phyloP scores from a whole-genome alignment of 192 early-diverging fungal species.

The Backusella westeae region DNA sequence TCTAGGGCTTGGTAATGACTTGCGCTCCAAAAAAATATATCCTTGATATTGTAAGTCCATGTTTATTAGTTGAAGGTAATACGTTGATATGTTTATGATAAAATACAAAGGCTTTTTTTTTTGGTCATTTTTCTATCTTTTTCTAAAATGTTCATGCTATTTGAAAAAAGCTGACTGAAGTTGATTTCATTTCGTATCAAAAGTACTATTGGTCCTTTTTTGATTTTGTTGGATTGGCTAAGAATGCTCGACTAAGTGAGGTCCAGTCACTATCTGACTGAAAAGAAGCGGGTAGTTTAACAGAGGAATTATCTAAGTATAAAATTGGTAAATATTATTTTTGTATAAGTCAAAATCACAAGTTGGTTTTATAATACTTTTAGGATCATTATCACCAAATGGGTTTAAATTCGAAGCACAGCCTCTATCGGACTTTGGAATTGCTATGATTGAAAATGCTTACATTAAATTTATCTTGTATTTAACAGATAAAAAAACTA shows the following conservation, averaged over 20 bases:
- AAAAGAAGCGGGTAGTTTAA: conserved; percentile 3
- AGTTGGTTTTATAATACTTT: background rate
- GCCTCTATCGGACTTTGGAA: conserved; percentile 21
- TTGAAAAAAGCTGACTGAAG: background rate
- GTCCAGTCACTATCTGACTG: conserved; percentile 18
- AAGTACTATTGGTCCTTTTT: background rate
- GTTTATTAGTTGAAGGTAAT: background rate
- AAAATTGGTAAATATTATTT: background rate
- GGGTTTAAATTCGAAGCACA: conserved; percentile 12
- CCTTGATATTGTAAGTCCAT: background rate
- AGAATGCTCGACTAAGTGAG: conserved; percentile 5
- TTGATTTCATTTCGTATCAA: background rate
- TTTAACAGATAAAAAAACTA: background rate
- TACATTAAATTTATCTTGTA: background rate
- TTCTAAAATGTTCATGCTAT: background rate
- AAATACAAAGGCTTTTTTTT: background rate
- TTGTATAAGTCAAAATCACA: background rate
- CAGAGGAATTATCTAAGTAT: background rate
- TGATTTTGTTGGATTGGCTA: background rate
- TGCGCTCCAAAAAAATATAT: background rate
- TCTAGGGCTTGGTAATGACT: background rate
- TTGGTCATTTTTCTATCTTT: background rate
- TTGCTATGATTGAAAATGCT: background rate
- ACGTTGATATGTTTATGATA: background rate
- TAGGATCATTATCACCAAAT: background rate